Base-by-base conservation (phyloP, 1,284 basidiomycete genomes). In the Meripilus lineatus region DNA sequence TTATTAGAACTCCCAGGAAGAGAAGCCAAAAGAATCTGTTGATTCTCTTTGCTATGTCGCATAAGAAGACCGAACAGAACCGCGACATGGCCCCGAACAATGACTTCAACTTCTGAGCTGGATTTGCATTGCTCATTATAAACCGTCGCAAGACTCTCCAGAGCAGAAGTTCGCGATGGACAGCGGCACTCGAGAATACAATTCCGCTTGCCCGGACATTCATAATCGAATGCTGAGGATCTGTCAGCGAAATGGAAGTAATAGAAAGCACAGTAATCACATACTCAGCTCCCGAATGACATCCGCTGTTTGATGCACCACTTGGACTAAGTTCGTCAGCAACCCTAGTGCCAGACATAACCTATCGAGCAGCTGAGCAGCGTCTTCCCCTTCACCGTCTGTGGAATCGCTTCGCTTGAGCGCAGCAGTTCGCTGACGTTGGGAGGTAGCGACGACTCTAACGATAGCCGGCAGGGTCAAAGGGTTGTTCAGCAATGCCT, bases 1-100 rank as follows among this genome's bases (percentile, higher is more conserved):
- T 61, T 50, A 18, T 58, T 44, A 2, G 58, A 58, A 4, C 40
- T 11, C 15, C 67, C 66, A 1, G 75, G 68, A 5, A 84, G 61
- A 1, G 58, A 55, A 1, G 55, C 58, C 4, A 81, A 56, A n/a
- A 84, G 61, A 3, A 66, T 50, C 2, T 49, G 35, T 50, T 74
- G 72, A 52, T 79, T 83, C 21, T 53, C 52, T 3, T 56, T 43
- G 13, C 14, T 25, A 14, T n/a, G 13, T 34, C 68, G 69, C 63
- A 84, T 77, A 38, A 88, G 70, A n/a, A 89, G 63, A 3, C 84
- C 85, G 39, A 89, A 72, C 5, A 89, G 70, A 3, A 89, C 74
- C 0, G 85, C 77, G 13, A 85, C 72, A 55, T 88, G 85, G 0
- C 81, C 81, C 17, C 74, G 74, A 15, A 84, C 68, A 53, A 83